Evolutionary conservation across 805 yeast species (phyloP), one percentile per base, ranked within the genome.

Genomic region (Lipomyces lipofer): DNA sequence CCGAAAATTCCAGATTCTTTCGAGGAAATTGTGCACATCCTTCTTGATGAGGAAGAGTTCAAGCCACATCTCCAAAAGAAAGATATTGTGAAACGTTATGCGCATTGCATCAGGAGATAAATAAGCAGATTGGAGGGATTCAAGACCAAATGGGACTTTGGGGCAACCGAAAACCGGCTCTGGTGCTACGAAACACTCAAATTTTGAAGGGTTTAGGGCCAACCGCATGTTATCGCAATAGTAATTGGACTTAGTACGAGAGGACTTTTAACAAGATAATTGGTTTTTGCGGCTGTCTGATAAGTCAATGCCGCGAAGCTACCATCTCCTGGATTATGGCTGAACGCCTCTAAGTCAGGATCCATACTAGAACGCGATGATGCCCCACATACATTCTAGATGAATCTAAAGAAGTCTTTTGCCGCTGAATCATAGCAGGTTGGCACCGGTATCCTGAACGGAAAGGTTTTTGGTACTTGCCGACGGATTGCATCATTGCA

Each of bases 291-390:
- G 71, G 74, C 75, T 71, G 75, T 69, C 74, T 69, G 75, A 71
- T 66, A 73, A 71, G 75, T 75, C 74, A 72, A 66, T 70, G 75
- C 75, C 72, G 75, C 75, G 75, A 71, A 72, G 75, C 75, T 72
- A 73, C 75, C 77, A 74, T 73, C 76, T 70, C 75, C 73, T 71
- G 76, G 76, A 74, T 73, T 67, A 73, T 69, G 75, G 75, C 75
- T 73, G 76, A 73, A 72, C 75, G 76, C 75, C 75, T 73, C 75
- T 71, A 71, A 71, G 74, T 69, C 75, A 82, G 82, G 60, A 79
- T 80, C 74, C 77, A 78, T 58, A 83, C 84, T 63, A 73, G 75
- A 65, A 72, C 59, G 75, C 74, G 75, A 71, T 67, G 74, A 73
- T 71, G 68, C 61, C 67, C 73, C 73, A 67, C 72, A 73, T 73